Percentiles rank a stretch among this genome's conserved stretches.
Conservation (phyloP, 2,329 filamentous ascomycete genomes). For the Microcera coccophila region DNA sequence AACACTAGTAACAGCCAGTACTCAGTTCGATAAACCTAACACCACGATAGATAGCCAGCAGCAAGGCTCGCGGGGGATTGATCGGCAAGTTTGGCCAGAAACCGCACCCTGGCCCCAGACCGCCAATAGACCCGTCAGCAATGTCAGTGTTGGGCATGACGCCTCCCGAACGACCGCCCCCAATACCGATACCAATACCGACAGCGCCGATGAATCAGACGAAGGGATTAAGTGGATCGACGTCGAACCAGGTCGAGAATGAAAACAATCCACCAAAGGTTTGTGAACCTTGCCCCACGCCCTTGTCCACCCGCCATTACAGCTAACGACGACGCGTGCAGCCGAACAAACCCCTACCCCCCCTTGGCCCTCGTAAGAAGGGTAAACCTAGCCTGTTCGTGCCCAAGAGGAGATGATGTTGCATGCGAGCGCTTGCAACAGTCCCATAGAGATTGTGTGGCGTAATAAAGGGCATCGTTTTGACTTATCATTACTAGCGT, state of each 20-base stretch:
- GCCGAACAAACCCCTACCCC: constrained; percentile 19
- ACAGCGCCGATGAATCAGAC: constrained; percentile 8
- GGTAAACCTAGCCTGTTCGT: constrained; percentile 44
- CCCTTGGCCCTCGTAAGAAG: constrained; percentile 36
- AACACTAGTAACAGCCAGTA: constrained; percentile 1
- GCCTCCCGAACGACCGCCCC: constrained; percentile 42
- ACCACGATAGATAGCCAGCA: constrained; percentile 28
- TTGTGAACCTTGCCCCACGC: no score
- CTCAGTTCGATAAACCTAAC: constrained; percentile 22
- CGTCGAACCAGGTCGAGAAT: constrained; percentile 13
- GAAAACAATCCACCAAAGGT: no score
- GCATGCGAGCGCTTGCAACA: neutral
- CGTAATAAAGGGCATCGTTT: constrained; percentile 5
- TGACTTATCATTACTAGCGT: constrained; percentile 25
- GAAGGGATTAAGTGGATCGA: constrained; percentile 21
- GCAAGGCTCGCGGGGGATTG: constrained; percentile 30
- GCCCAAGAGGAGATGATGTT: constrained; percentile 33
- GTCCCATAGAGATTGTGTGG: no score
- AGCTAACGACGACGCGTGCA: constrained; percentile 16
- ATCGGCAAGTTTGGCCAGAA: constrained; percentile 36
- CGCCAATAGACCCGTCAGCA: constrained; percentile 48
- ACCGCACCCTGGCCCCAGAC: constrained; percentile 24
- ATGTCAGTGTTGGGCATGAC: constrained; percentile 49
- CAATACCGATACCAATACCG: constrained; percentile 25
- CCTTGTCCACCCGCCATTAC: no score